phyloP scores from a whole-genome alignment of 2,329 filamentous ascomycete genomes.

The Ophiosphaerella korrae region DNA sequence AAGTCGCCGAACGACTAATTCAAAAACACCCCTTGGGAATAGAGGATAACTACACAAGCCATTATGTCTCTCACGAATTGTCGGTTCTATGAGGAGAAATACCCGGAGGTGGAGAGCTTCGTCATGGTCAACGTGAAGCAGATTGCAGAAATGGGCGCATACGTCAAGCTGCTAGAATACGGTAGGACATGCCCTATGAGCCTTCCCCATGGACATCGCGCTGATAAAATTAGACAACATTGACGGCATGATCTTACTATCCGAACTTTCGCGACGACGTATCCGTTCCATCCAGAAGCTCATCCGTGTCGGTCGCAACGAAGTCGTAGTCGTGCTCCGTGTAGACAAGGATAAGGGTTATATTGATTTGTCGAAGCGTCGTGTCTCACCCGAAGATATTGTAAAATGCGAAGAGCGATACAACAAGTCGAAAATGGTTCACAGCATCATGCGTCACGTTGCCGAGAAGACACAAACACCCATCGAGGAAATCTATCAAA shows the following conservation, averaged over 20 bases:
- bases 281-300: slow-evolving; percentile 99
- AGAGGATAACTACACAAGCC: slow-evolving; percentile 32
- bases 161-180: slow-evolving; percentile 99
- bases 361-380: slow-evolving; percentile 97
- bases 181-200: slow-evolving; percentile 22
- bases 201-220: not conserved
- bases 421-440: slow-evolving; percentile 99
- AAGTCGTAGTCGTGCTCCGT: slow-evolving; percentile 96
- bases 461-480: slow-evolving; percentile 94
- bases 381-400: slow-evolving; percentile 96
- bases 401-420: slow-evolving; percentile 98
- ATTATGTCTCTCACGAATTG: slow-evolving; percentile 95
- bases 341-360: slow-evolving; percentile 99
- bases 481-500: slow-evolving; percentile 94
- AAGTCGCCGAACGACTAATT: slow-evolving; percentile 16
- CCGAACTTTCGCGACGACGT: slow-evolving; percentile 95
- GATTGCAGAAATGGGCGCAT: slow-evolving; percentile 99
- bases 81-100: slow-evolving; percentile 98
- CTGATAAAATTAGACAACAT: slow-evolving; percentile 74
- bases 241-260: slow-evolving; percentile 99
- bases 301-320: slow-evolving; percentile 95
- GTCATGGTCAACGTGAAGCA: slow-evolving; percentile 99
- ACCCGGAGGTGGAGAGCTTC: slow-evolving; percentile 97
- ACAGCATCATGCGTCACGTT: slow-evolving; percentile 98
- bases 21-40: slow-evolving; percentile 8